Conservation (phyloP, 345 rosid species). For the Linum lewisii region DNA sequence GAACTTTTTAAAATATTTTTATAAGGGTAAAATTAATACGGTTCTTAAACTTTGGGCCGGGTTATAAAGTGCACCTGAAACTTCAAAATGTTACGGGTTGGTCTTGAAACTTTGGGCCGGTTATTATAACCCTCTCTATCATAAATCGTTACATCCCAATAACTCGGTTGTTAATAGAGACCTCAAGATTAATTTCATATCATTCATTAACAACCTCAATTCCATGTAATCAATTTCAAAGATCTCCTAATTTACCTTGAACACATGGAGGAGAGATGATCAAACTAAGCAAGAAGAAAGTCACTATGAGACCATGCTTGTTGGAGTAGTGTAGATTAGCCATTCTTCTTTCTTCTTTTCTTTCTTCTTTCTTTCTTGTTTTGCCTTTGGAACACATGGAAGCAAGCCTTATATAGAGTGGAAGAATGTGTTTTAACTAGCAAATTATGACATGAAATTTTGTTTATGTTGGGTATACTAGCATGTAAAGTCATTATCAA, state of each 20-base stretch:
- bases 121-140: too few relatives aligned
- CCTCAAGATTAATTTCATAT: too few relatives aligned
- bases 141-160: too few relatives aligned
- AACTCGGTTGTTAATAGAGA: too few relatives aligned
- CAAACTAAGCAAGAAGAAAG: constrained; percentile 34
- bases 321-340: neutral
- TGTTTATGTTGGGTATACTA: constrained; percentile 35
- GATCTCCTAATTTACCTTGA: constrained; percentile 16
- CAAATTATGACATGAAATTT: constrained; percentile 15
- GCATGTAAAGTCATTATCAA: constrained; percentile 29
- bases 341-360: constrained; percentile 1
- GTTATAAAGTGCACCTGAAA: too few relatives aligned
- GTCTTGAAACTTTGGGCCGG: too few relatives aligned
- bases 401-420: constrained; percentile 24
- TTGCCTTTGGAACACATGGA: constrained; percentile 1
- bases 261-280: constrained; percentile 20
- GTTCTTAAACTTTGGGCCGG: too few relatives aligned
- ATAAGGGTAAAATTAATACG: too few relatives aligned
- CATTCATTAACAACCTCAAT: too few relatives aligned
- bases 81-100: too few relatives aligned
- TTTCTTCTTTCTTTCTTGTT: constrained; percentile 3
- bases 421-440: neutral
- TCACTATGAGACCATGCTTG: constrained; percentile 30
- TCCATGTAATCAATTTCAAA: too few relatives aligned
- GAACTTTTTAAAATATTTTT: too few relatives aligned